Base-by-base conservation (phyloP, 83 land plant species). In the Picea abies region DNA sequence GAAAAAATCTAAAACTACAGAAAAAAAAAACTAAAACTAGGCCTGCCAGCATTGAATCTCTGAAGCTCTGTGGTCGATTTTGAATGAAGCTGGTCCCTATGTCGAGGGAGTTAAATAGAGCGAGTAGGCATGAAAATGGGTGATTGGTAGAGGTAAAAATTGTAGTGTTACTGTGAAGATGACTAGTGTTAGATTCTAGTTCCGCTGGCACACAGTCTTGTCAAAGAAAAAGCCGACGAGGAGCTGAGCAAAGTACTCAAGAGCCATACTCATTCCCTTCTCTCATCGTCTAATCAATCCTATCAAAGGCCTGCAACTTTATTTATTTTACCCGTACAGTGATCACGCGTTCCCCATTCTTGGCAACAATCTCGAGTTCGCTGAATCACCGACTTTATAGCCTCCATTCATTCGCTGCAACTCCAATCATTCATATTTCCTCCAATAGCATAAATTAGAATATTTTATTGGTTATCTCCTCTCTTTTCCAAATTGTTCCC, bases 181-280 rank as follows among this genome's bases (percentile, higher is more conserved):
- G 72, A 67, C 19, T 11, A 22, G 68, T 8, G 41, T 35, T 32
- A 69, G 72, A 69, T 69, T 69, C 72, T 69, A 17, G 4, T 69
- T 69, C 8, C 72, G 32, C 72, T 69, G 72, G 19, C 72, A 69
- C 69, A 67, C 20, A 15, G 72, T 69, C 72, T 32, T 69, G 72
- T 69, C 72, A 69, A 32, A 39, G 20, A 69, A 69, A 69, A 69
- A 69, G 72, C 72, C 72, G 72, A 69, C 72, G 29, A 39, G 19
- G 4, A 29, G 19, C 19, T 69, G 39, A 14, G 72, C 72, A 35
- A 47, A 47, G 72, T 69, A 47, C 52, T 47, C 52, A 7, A 47
- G 7, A 69, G 20, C 72, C 72, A 69, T 69, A 69, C 72, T 69
- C 72, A 32, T 69, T 69, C 39, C 32, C 71, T 25, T 29, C 71